phyloP scores from a whole-genome alignment of 148 eudicot genomes.

The Chenopodium formosanum region DNA sequence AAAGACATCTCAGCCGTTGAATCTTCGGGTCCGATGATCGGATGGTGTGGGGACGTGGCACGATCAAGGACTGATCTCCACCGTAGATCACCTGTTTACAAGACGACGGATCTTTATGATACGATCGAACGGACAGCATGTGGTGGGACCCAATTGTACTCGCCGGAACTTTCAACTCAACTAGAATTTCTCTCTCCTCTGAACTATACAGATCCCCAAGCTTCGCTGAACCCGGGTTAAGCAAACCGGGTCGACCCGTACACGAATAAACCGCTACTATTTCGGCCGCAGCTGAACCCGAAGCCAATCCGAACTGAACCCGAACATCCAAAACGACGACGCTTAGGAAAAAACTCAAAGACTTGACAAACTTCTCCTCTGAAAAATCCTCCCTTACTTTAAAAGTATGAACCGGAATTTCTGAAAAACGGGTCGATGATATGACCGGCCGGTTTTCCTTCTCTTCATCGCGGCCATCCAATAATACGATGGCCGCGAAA shows the following conservation, averaged over 20 bases:
- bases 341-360: constrained; percentile 42
- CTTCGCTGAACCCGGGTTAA: constrained; percentile 44
- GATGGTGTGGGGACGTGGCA: constrained; percentile 67
- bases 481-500: constrained; percentile 47
- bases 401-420: constrained; percentile 54
- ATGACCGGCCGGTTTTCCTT: not conserved
- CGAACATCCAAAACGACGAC: constrained; percentile 62
- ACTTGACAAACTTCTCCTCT: constrained; percentile 46
- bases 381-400: constrained; percentile 31
- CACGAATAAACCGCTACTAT: constrained; percentile 64
- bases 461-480: constrained; percentile 38
- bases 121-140: constrained; percentile 57
- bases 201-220: constrained; percentile 65
- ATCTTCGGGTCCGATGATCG: constrained; percentile 53
- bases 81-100: constrained; percentile 50
- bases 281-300: constrained; percentile 65
- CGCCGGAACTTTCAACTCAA: constrained; percentile 71
- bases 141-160: constrained; percentile 53
- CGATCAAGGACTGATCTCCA: constrained; percentile 45
- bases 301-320: constrained; percentile 44
- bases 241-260: constrained; percentile 41
- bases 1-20: constrained; percentile 67
- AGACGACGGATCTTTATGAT: constrained; percentile 58
- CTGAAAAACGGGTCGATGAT: constrained; percentile 50
- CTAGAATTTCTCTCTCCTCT: constrained; percentile 68